Evolutionary conservation across 257 asterid species (phyloP).

Genomic region (Craterostigma plantagineum): DNA sequence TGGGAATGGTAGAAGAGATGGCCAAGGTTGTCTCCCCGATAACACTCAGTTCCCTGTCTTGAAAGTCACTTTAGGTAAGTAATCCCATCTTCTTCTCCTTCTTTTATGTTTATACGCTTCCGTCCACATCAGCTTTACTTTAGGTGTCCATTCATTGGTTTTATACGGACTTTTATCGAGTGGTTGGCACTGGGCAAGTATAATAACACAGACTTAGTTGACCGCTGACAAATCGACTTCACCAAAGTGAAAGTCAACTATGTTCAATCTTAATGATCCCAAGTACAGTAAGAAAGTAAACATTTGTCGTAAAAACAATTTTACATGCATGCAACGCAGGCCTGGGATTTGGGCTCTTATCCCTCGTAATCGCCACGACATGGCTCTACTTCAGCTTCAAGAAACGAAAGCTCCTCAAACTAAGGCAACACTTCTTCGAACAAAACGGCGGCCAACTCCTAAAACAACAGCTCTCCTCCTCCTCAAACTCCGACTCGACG

Average conservation of each 20-base stretch:
- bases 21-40: constrained; percentile 25
- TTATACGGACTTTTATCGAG: no score
- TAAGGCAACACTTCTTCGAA: constrained; percentile 44
- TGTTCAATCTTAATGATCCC: no score
- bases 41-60: constrained; percentile 30
- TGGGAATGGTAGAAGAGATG: constrained; percentile 40
- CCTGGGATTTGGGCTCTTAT: constrained; percentile 41
- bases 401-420: constrained; percentile 25
- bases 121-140: no score
- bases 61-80: constrained; percentile 28
- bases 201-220: no score
- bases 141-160: no score
- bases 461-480: constrained; percentile 37
- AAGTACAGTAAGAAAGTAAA: no score
- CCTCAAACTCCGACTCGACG: no score
- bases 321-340: constrained; percentile 21
- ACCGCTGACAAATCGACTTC: no score
- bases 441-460: constrained; percentile 59
- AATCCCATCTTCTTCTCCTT: neutral
- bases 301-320: no score
- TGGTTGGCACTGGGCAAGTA: no score
- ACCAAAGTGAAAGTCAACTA: no score
- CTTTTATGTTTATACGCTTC: no score
- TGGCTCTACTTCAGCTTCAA: constrained; percentile 39
- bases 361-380: constrained; percentile 24